These are phyloP conservation scores for Parastagonospora nodorum DNA, from an alignment of 2,329 filamentous ascomycete genomes.

Conservation along the genomic window DNA sequence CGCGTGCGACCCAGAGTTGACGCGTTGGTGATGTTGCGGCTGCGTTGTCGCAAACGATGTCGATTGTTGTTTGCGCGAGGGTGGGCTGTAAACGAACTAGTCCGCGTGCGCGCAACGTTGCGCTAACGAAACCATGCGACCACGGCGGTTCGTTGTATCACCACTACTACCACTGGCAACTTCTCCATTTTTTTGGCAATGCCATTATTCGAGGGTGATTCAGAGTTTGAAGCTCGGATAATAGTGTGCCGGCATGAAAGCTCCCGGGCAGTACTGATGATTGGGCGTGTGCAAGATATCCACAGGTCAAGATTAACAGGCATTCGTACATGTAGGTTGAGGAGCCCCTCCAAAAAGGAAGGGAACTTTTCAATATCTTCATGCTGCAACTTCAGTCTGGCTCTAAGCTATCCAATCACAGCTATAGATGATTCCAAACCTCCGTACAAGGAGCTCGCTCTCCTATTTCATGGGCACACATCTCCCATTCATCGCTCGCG, in stretches of 20 bases:
- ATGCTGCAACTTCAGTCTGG: constrained; percentile 16
- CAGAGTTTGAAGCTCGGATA: neutral
- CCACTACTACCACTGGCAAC: no score
- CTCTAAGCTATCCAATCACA: constrained; percentile 6
- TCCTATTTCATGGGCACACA: constrained; percentile 23
- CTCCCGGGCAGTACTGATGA: neutral
- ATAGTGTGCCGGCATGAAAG: neutral
- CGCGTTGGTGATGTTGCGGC: constrained; percentile 22
- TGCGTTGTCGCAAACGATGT: constrained; percentile 16
- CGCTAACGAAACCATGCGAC: no score
- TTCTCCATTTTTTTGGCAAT: no score
- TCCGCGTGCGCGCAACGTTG: neutral
- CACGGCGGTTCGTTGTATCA: no score
- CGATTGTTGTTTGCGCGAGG: constrained; percentile 27
- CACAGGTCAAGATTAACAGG: neutral
- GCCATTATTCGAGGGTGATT: neutral
- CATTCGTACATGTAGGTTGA: constrained; percentile 10
- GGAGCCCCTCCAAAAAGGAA: constrained; percentile 25
- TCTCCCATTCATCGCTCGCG: constrained; percentile 40
- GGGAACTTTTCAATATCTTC: constrained; percentile 27
- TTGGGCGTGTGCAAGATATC: neutral
- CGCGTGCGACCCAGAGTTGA: constrained; percentile 5
- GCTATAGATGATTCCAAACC: constrained; percentile 10
- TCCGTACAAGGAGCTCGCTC: constrained; percentile 25
- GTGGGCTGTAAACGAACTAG: constrained; percentile 21